Base-by-base conservation (phyloP, 257 asterid genomes). In the Voacanga thouarsii region DNA sequence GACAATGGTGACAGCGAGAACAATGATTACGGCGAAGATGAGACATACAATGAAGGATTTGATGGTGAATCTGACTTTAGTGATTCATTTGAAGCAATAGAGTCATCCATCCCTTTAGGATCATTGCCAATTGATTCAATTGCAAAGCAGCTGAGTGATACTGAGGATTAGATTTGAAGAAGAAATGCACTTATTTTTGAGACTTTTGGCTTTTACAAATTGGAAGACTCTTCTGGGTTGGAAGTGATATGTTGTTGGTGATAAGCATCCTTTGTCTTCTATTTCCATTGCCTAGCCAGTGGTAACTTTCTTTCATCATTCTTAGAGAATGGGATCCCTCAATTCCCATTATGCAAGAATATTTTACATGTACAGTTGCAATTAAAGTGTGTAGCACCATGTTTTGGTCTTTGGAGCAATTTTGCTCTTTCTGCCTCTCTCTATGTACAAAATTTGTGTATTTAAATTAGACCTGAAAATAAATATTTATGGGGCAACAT, bases 121-220 rank as follows among this genome's bases (percentile, higher is more conserved):
- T 89, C 91, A 24, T 89, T 96, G 80, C 96, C 97, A 47, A 79
- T 93, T 79, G 99, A 96, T 84, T 78, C 79, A 14, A 80, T 96
- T 49, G 83, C 89, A 49, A 84, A 66, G 76, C 81, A 85, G 74
- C 73, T 89, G 28, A 82, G 82, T 53, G 92, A 89, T 71, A 60
- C 69, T 71, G 92, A 86, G 69, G 65, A 78, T 63, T 39, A 33
- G 57, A 47, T 43, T 37, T 69, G 76, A 50, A 39, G 73, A 43
- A 24, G 21, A 28, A 63, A 63, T 63, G 69, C 28, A 57, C 12
- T 47, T 47, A 47, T 11, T 47, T 47, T 47, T 47, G 53, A 47
- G 53, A 11, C 15, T 47, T 15, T 47, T 47, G 14, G 53, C 53
- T 47, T 57, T 57, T 21, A 11, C 7, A 57, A 12, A 5, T 47